Base-by-base conservation (phyloP, 2,329 filamentous ascomycete genomes). In the Magnaporthiopsis rhizophila region DNA sequence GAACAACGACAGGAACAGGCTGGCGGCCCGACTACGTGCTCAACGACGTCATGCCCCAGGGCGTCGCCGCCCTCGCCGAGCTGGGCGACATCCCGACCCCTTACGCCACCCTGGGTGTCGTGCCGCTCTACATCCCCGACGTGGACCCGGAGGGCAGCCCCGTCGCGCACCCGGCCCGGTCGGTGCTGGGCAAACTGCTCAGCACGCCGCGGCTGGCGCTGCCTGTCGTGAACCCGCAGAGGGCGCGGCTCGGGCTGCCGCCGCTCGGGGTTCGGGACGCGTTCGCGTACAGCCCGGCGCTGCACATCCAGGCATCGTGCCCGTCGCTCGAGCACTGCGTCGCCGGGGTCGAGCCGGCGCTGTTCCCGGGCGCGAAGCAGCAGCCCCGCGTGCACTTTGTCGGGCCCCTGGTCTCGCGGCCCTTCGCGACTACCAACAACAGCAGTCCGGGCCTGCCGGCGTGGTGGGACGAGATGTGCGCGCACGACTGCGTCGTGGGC, bases 101-200 rank as follows among this genome's bases (percentile, higher is more conserved):
- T 4, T 78, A 76, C 64, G 76, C 75, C 3, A 78, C 76, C 0
- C 67, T 78, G 12, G 76, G 76, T 3, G 75, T 78, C 3, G 76
- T 77, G 45, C 76, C 76, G 2, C 71, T 78, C n/a, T 67, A 68
- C 3, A 68, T 66, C 8, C n/a, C 34, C 38, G n/a, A 45, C 32
- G 59, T 65, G 3, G 65, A 66, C 58, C 66, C 66, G 38, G 76
- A 78, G 61, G 67, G 73, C 6, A 70, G 73, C 2, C 72, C 71
- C 8, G 66, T 66, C 13, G 26, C 50, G 58, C 67, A 68, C 36
- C 76, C 74, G 13, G 70, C 75, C 6, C 67, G 67, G 0, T 72
- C 72, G 3, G 66, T 65, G 56, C 26, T 72, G 1, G 70, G 70
- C 0, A 59, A 71, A 61, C 28, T 74, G 21, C 65, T 67, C 65